phyloP scores from a whole-genome alignment of 2,329 filamentous ascomycete genomes.

The Nectriaceae sp. region DNA sequence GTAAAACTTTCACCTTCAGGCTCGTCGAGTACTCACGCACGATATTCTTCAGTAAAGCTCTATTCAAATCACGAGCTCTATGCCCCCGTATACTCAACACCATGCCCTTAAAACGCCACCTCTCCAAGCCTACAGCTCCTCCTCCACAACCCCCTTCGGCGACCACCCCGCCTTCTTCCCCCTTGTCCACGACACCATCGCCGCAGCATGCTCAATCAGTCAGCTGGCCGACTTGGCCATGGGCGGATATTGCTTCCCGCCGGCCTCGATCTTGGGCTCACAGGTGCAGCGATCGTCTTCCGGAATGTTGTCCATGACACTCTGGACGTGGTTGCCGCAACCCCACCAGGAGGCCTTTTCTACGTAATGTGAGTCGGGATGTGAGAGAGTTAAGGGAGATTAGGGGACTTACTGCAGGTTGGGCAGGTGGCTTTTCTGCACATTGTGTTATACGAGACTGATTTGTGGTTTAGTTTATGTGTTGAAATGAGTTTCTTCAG shows the following conservation, averaged over 20 bases:
- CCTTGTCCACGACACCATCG: constrained; percentile 29
- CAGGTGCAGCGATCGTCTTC: constrained; percentile 65
- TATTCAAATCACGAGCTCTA: too few relatives aligned
- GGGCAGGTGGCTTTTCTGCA: constrained; percentile 65
- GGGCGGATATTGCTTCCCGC: constrained; percentile 65
- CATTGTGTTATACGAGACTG: too few relatives aligned
- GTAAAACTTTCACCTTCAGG: too few relatives aligned
- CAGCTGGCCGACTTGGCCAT: constrained; percentile 52
- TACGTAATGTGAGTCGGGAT: constrained; percentile 5
- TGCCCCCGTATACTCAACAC: too few relatives aligned
- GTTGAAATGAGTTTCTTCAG: too few relatives aligned
- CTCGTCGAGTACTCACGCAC: too few relatives aligned
- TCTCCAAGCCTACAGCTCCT: constrained; percentile 19
- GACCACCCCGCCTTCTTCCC: constrained; percentile 33
- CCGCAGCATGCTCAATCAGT: constrained; percentile 34
- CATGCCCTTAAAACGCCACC: neutral
- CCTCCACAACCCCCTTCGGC: constrained; percentile 32
- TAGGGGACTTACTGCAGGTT: constrained; percentile 43
- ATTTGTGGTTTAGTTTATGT: too few relatives aligned
- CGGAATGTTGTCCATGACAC: constrained; percentile 62
- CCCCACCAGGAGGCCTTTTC: constrained; percentile 58
- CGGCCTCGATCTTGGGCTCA: constrained; percentile 60
- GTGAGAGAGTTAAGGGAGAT: constrained; percentile 4
- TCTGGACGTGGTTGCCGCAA: constrained; percentile 62
- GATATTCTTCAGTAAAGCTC: too few relatives aligned